Percentiles rank a stretch among this genome's conserved stretches.
Evolutionary conservation across 2,329 filamentous ascomycete genomes (phyloP).

Genomic region (Aureobasidium subglaciale): DNA sequence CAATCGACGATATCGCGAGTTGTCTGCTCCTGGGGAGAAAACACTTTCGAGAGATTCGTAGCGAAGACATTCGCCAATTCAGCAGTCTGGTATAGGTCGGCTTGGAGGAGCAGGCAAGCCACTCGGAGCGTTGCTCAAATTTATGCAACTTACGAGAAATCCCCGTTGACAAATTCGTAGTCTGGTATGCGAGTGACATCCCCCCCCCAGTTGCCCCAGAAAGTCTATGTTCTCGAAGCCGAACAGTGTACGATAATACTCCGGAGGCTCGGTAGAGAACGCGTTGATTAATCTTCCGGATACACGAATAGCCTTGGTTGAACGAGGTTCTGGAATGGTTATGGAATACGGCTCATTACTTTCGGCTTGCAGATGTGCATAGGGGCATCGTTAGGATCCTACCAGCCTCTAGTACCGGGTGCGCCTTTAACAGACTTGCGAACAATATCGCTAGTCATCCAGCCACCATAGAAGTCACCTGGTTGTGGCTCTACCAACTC

Average conservation of each 20-base stretch:
- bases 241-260: neutral
- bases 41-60: too few relatives aligned
- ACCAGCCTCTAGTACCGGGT: constrained; percentile 33
- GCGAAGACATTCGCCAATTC: too few relatives aligned
- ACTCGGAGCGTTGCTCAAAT: neutral
- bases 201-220: too few relatives aligned
- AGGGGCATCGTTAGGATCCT: too few relatives aligned
- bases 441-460: constrained; percentile 55
- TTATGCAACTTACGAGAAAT: neutral
- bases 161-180: neutral
- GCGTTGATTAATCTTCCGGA: too few relatives aligned
- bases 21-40: too few relatives aligned
- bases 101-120: neutral
- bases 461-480: constrained; percentile 58
- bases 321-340: too few relatives aligned
- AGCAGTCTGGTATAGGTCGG: neutral
- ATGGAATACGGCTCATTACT: too few relatives aligned
- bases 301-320: too few relatives aligned
- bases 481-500: constrained; percentile 50
- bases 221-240: neutral
- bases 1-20: too few relatives aligned
- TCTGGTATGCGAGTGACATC: neutral
- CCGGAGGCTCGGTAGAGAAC: neutral
- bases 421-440: constrained; percentile 43
- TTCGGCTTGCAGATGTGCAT: too few relatives aligned